Percentiles rank a stretch among this genome's conserved stretches.
phyloP scores from a whole-genome alignment of 148 eudicot species.

The Spergularia bocconei region DNA sequence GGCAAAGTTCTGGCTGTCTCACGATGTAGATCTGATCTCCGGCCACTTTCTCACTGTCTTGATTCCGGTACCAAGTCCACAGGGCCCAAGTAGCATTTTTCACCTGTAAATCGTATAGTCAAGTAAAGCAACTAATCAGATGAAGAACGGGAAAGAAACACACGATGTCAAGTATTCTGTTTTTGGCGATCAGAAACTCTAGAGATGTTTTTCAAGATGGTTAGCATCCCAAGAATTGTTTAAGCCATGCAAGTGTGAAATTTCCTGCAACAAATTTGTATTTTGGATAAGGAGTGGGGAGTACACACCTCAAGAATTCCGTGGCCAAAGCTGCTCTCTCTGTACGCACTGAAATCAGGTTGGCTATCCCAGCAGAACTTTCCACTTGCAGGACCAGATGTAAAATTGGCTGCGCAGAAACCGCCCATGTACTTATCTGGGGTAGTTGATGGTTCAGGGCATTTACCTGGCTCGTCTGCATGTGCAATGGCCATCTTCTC shows the following conservation, averaged over 20 bases:
- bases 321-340: slow-evolving; percentile 97
- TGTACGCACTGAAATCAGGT: slow-evolving; percentile 84
- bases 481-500: slow-evolving; percentile 90
- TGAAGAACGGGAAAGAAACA: neutral
- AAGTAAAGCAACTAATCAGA: too few species aligned
- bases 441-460: slow-evolving; percentile 77
- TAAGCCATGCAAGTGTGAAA: neutral
- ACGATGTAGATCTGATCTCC: slow-evolving; percentile 93
- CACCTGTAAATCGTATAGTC: slow-evolving; percentile 46
- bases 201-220: too few species aligned
- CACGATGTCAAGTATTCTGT: neutral
- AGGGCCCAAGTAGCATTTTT: slow-evolving; percentile 85
- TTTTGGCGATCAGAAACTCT: too few species aligned
- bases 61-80: slow-evolving; percentile 94
- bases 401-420: slow-evolving; percentile 84
- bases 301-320: slow-evolving; percentile 80
- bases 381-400: slow-evolving; percentile 88
- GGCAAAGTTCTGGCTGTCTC: slow-evolving; percentile 78
- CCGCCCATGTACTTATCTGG: slow-evolving; percentile 89
- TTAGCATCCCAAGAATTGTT: neutral
- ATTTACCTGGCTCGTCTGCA: slow-evolving; percentile 80
- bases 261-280: neutral
- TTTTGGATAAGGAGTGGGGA: slow-evolving; percentile 1
- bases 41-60: slow-evolving; percentile 57
- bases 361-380: slow-evolving; percentile 94